Evolutionary conservation across 1,284 basidiomycete species (phyloP).

Genomic region (Rhodofomes roseus): DNA sequence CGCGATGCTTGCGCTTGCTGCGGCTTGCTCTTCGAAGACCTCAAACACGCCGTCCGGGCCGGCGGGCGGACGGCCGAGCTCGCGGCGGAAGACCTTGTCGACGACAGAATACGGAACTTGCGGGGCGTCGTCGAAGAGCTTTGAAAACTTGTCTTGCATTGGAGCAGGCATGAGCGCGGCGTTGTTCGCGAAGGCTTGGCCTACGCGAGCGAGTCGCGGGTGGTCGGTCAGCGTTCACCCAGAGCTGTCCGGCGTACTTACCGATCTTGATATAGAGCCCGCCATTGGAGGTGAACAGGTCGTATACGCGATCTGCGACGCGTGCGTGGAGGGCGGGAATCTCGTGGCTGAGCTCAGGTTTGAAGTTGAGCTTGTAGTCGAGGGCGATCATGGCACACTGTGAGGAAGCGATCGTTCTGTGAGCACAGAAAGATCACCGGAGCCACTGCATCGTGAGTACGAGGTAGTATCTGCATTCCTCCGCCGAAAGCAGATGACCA

Average conservation of each 20-base stretch:
- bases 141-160: constrained; percentile 78
- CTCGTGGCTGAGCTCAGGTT: constrained; percentile 53
- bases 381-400: constrained; percentile 64
- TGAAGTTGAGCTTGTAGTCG: constrained; percentile 87
- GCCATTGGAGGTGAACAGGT: constrained; percentile 75
- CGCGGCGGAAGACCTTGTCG: constrained; percentile 65
- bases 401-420: neutral
- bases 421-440: too few species aligned
- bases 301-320: constrained; percentile 73
- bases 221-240: neutral
- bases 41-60: constrained; percentile 76
- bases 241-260: constrained; percentile 26
- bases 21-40: constrained; percentile 66
- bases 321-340: constrained; percentile 81
- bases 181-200: constrained; percentile 81
- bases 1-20: constrained; percentile 86
- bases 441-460: too few species aligned
- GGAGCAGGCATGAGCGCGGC: constrained; percentile 78
- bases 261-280: constrained; percentile 92
- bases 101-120: constrained; percentile 74
- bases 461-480: too few species aligned
- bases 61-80: constrained; percentile 63
- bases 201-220: constrained; percentile 24
- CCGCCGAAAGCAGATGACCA: too few species aligned
- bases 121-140: constrained; percentile 84